Conservation (phyloP, 208 protist species). For the Endotrypanum monterogeii region DNA sequence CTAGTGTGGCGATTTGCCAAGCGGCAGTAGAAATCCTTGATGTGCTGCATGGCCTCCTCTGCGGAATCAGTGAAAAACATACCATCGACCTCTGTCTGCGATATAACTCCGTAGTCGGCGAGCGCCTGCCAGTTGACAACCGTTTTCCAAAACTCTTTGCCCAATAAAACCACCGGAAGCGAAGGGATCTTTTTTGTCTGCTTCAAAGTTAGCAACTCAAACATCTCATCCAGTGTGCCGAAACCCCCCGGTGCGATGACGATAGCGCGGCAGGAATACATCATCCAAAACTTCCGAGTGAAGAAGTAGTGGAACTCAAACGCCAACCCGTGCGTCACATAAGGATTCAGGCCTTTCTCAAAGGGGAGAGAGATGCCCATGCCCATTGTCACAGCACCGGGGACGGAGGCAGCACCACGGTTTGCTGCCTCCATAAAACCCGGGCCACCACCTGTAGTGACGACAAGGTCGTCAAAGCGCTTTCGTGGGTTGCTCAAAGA, state of each 20-base stretch:
- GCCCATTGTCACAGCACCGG: slow-evolving; percentile 80
- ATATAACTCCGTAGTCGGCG: slow-evolving; percentile 87
- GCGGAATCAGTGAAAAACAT: slow-evolving; percentile 88
- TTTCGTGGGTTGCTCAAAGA: slow-evolving; percentile 22
- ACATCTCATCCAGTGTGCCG: slow-evolving; percentile 92
- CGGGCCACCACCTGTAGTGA: slow-evolving; percentile 91
- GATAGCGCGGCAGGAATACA: slow-evolving; percentile 92
- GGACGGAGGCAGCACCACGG: slow-evolving; percentile 74
- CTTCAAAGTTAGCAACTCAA: slow-evolving; percentile 90
- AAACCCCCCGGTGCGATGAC: slow-evolving; percentile 91
- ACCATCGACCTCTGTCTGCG: slow-evolving; percentile 77
- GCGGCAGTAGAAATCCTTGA: slow-evolving; percentile 59
- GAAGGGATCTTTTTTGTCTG: slow-evolving; percentile 91
- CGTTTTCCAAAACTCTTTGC: slow-evolving; percentile 86
- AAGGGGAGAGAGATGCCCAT: slow-evolving; percentile 95
- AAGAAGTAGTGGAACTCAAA: slow-evolving; percentile 97
- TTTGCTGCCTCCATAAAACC: slow-evolving; percentile 96
- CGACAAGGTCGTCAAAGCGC: slow-evolving; percentile 66
- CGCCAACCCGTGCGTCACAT: slow-evolving; percentile 83
- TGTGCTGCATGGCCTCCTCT: slow-evolving; percentile 83
- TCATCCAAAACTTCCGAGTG: slow-evolving; percentile 95
- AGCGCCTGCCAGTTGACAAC: slow-evolving; percentile 91
- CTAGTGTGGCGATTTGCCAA: slow-evolving; percentile 1
- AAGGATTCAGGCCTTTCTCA: slow-evolving; percentile 91
- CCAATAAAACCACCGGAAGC: slow-evolving; percentile 87